These are phyloP conservation scores for Aspergillus biplanus DNA, from an alignment of 495 filamentous ascomycete genomes.

Conservation along the genomic window DNA sequence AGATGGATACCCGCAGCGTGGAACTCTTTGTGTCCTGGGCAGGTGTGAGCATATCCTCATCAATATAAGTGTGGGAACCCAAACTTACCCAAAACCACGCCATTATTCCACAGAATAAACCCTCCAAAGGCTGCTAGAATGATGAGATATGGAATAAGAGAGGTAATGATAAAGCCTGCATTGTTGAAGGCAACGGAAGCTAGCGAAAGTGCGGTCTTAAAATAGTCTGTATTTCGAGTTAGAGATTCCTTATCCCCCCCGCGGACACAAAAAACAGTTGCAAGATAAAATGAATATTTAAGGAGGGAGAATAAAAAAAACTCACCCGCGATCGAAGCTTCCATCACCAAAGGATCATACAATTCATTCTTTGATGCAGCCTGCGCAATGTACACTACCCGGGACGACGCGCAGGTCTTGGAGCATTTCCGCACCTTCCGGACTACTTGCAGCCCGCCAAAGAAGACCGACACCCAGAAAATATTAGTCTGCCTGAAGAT, in stretches of 20 bases:
- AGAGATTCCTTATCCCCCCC: too few relatives aligned
- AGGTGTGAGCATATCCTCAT: slow-evolving; percentile 20
- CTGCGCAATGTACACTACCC: slow-evolving; percentile 32
- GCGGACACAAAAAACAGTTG: too few relatives aligned
- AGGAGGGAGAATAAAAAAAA: slow-evolving; percentile 2
- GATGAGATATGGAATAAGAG: slow-evolving; percentile 67
- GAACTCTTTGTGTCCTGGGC: slow-evolving; percentile 84
- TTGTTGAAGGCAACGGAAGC: slow-evolving; percentile 58
- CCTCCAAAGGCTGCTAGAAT: slow-evolving; percentile 68
- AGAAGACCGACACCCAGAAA: slow-evolving; percentile 89
- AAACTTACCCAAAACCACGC: slow-evolving; percentile 80
- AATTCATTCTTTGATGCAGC: slow-evolving; percentile 55
- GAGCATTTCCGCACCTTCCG: slow-evolving; percentile 39
- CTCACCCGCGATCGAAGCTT: slow-evolving; percentile 60
- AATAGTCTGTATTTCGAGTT: slow-evolving; percentile 52
- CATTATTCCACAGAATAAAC: slow-evolving; percentile 85
- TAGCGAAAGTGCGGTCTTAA: slow-evolving; percentile 63
- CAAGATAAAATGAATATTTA: too few relatives aligned
- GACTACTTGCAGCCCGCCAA: slow-evolving; percentile 74
- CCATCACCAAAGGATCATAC: slow-evolving; percentile 65
- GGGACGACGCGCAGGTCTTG: slow-evolving; percentile 29
- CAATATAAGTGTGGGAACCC: neutral
- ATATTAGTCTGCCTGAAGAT: slow-evolving; percentile 92
- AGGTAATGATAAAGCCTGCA: slow-evolving; percentile 47
- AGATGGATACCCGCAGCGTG: slow-evolving; percentile 87